phyloP scores from a whole-genome alignment of 1,139 yeast species.

The Pneumocystis carinii region DNA sequence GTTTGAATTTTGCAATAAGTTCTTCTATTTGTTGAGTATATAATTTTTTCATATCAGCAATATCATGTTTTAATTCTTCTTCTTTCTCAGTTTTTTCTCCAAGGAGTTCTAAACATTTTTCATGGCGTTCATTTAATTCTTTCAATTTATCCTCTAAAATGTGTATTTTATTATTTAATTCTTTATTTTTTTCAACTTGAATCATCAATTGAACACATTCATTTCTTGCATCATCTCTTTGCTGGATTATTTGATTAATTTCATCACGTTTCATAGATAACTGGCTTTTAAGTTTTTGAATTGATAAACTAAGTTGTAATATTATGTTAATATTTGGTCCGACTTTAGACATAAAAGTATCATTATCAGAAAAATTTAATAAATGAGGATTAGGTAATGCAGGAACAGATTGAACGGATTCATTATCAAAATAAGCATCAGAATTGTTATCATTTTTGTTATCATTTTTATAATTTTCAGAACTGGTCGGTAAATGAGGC shows the following conservation, averaged over 20 bases:
- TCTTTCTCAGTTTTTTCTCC: constrained; percentile 85
- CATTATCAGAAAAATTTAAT: not conserved
- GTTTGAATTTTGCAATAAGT: constrained; percentile 33
- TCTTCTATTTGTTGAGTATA: constrained; percentile 75
- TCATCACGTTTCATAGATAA: constrained; percentile 52
- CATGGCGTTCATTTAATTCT: constrained; percentile 29
- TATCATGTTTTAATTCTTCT: constrained; percentile 76
- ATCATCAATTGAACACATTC: constrained; percentile 48
- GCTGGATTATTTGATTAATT: constrained; percentile 35
- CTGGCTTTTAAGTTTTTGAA: constrained; percentile 70
- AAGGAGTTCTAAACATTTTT: constrained; percentile 54
- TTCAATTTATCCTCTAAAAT: constrained; percentile 24
- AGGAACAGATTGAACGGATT: not conserved
- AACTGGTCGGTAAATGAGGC: not conserved
- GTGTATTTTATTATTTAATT: constrained; percentile 22
- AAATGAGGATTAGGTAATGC: not conserved
- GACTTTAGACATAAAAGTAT: constrained; percentile 1
- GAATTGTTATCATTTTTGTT: not conserved
- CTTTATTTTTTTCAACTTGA: constrained; percentile 34
- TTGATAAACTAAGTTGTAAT: constrained; percentile 56
- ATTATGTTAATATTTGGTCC: constrained; percentile 10
- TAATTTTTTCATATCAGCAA: constrained; percentile 70
- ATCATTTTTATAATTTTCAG: not conserved
- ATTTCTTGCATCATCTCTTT: constrained; percentile 52
- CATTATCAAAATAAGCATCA: not conserved